Conservation (phyloP, 371 early-diverging fungal species). For the Entomophthora muscae region DNA sequence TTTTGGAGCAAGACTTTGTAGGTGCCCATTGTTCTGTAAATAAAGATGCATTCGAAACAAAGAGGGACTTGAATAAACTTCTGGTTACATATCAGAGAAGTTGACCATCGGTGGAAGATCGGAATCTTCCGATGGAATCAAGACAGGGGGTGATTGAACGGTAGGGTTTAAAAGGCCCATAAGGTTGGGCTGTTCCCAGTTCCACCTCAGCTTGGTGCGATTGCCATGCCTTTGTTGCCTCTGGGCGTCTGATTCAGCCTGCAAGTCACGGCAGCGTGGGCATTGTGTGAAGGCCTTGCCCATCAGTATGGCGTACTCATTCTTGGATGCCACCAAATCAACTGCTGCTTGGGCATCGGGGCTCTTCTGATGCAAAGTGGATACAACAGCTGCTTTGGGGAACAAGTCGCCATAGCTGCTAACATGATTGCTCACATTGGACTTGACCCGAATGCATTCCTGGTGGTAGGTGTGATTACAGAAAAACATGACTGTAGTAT, state of each 20-base stretch:
- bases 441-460: constrained; percentile 42
- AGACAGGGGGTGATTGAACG: background rate
- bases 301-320: too few relatives aligned
- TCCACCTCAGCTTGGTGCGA: constrained; percentile 1
- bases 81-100: too few relatives aligned
- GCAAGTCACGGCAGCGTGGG: background rate
- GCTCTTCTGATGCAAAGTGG: background rate
- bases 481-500: constrained; percentile 41
- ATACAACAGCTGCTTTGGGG: background rate
- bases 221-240: background rate
- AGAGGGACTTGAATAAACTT: too few relatives aligned
- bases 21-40: too few relatives aligned
- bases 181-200: background rate
- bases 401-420: background rate
- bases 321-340: background rate
- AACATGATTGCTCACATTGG: constrained; percentile 10
- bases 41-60: too few relatives aligned
- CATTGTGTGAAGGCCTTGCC: background rate
- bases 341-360: background rate
- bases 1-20: too few relatives aligned
- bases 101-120: background rate
- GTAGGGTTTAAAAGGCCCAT: background rate
- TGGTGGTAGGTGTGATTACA: constrained; percentile 59
- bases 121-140: background rate
- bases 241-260: background rate